Conservation (phyloP, 495 filamentous ascomycete species). For the Penicillium fimorum region DNA sequence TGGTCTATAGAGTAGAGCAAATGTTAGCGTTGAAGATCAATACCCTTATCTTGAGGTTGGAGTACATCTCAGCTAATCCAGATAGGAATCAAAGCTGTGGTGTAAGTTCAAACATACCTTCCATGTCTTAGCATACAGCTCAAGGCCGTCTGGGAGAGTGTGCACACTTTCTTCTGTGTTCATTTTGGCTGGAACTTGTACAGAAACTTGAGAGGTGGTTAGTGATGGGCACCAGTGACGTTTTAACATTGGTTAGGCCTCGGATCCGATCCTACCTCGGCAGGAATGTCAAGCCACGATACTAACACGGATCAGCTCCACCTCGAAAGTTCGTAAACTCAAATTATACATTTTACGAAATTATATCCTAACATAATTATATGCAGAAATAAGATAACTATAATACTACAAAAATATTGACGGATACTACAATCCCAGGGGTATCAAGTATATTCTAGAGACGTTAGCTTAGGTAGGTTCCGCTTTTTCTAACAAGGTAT, state of each 20-base stretch:
- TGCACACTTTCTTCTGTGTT: conserved; percentile 37
- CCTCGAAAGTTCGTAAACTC: not conserved
- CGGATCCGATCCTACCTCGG: not conserved
- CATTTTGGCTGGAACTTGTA: conserved; percentile 9
- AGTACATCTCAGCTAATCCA: not conserved
- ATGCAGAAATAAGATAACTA: not conserved
- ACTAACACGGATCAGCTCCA: not conserved
- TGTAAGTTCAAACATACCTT: conserved; percentile 51
- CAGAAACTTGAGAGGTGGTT: not conserved
- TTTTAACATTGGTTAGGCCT: not conserved
- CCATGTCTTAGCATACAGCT: conserved; percentile 84
- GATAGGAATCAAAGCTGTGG: conserved; percentile 6
- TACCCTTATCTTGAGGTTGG: not conserved
- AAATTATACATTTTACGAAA: not conserved
- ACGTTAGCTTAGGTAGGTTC: not conserved
- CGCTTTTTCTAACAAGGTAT: not conserved
- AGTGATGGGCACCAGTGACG: not conserved
- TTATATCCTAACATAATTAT: not conserved
- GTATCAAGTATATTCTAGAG: not conserved
- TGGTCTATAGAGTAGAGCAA: conserved; percentile 38
- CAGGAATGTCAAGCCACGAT: not conserved
- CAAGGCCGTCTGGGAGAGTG: conserved; percentile 48
- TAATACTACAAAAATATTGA: not conserved
- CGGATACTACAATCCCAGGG: not conserved
- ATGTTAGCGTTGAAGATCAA: conserved; percentile 1